Evolutionary conservation across 148 eudicot species (phyloP), one percentile per base, ranked within the genome.

Genomic region (Rhododendron mucronatum): DNA sequence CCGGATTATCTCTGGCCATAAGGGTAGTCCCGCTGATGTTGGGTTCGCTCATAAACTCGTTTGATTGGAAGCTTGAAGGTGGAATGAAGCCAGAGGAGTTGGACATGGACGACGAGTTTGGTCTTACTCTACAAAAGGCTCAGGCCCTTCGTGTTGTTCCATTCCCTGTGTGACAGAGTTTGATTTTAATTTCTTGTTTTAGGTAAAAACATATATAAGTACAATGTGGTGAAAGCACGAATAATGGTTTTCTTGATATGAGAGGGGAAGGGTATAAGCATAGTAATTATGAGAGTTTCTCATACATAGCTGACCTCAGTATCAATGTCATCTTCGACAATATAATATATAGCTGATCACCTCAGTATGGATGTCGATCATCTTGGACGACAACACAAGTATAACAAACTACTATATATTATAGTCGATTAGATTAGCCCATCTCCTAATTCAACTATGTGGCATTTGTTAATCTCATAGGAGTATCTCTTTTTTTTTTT

Each of bases 1-100:
- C 51, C 28, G 82, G 82, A 23, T 13, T 76, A 30, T 45, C 71
- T 3, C 67, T 84, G 1, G 86, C 86, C 13, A 11, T 59, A 37
- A 51, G 37, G 47, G 37, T 84, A 16, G 20, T 84, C 18, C 86
- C 57, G 10, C 6, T 51, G 50, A 76, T 84, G n/a, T 16, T 75
- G 71, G 86, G 86, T 39, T 84, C 86, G 0, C 79, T 84, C 44
- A 30, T 84, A 18, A 78, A 84, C 28, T 76, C 28, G 4, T 84
- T 84, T 39, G 47, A 84, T 39, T 51, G 81, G 81, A 78, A 78
- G 81, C 53, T 78, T 41, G 28, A 41, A 10, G 53, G 53, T 2
- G 55, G 53, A 44, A 78, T 78, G n/a, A 26, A 9, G 48, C 37
- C 59, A 1, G 18, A 80, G 61, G 37, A 78, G 5, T 21, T 80